These are phyloP conservation scores for Cryptosporidium ubiquitum DNA, from an alignment of 169 alveolate genomes.

Conservation along the genomic window DNA sequence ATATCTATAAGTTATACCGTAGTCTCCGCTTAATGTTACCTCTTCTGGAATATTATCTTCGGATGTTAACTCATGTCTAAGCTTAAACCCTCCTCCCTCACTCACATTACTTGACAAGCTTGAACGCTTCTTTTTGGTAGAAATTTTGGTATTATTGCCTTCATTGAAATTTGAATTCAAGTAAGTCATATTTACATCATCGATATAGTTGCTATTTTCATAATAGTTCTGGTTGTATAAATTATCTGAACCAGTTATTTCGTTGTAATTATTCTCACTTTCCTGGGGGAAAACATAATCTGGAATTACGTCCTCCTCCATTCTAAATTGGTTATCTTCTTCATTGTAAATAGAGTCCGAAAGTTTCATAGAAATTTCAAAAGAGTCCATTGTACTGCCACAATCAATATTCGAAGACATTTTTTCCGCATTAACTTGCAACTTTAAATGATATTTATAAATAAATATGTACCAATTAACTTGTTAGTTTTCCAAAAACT, in stretches of 20 bases:
- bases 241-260: background rate
- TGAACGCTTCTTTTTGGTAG: background rate
- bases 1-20: constrained; percentile 37
- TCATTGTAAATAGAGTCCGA: constrained; percentile 46
- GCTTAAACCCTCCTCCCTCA: constrained; percentile 13
- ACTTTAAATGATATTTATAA: background rate
- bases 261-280: constrained; percentile 6
- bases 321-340: background rate
- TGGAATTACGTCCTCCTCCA: constrained; percentile 38
- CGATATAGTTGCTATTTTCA: constrained; percentile 5
- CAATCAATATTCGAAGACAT: constrained; percentile 30
- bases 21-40: constrained; percentile 35
- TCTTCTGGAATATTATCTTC: constrained; percentile 58
- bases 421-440: constrained; percentile 2
- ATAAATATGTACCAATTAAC: background rate
- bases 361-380: constrained; percentile 42
- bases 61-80: constrained; percentile 41
- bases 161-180: background rate
- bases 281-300: constrained; percentile 46
- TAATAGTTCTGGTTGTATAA: constrained; percentile 7
- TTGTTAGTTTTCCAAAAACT: background rate
- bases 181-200: constrained; percentile 10
- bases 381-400: constrained; percentile 34
- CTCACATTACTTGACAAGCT: background rate
- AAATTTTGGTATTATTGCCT: background rate